Percentiles rank a stretch among this genome's conserved stretches.
phyloP scores from a whole-genome alignment of 768 basidiomycete species.

The Suillus plorans region DNA sequence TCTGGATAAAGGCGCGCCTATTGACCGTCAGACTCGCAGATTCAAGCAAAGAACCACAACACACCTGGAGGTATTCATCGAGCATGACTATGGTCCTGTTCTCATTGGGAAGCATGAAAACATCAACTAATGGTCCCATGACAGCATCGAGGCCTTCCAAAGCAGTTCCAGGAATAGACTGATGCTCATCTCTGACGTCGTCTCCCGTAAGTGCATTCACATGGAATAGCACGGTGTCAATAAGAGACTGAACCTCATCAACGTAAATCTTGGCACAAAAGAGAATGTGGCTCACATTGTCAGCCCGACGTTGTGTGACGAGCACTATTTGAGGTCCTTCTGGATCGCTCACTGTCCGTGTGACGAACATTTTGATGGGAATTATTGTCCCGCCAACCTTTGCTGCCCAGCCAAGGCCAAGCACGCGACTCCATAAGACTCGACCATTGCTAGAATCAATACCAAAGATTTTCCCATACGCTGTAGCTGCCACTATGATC shows the following conservation, averaged over 20 bases:
- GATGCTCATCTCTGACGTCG: conserved; percentile 34
- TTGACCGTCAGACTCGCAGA: background rate
- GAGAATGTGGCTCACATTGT: conserved; percentile 49
- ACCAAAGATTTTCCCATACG: conserved; percentile 75
- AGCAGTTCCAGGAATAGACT: conserved; percentile 28
- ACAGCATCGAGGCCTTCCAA: conserved; percentile 64
- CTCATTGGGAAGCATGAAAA: conserved; percentile 48
- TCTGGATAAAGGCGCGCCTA: conserved; percentile 72
- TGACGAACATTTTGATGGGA: conserved; percentile 62
- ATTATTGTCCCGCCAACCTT: conserved; percentile 53
- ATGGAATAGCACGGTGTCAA: conserved; percentile 76
- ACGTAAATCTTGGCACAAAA: background rate
- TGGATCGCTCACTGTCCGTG: conserved; percentile 44
- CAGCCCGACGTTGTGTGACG: conserved; percentile 58
- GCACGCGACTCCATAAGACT: conserved; percentile 75
- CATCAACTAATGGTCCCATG: conserved; percentile 57
- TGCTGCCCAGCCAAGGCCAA: conserved; percentile 71
- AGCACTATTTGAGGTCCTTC: conserved; percentile 57
- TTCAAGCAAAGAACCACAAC: conserved; percentile 14
- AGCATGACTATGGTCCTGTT: conserved; percentile 61
- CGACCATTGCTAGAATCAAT: conserved; percentile 78
- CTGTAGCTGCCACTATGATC: conserved; percentile 70
- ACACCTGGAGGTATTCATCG: conserved; percentile 76
- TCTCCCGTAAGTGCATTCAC: conserved; percentile 78
- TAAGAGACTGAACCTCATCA: conserved; percentile 42